Evolutionary conservation across 2,329 filamentous ascomycete species (phyloP), one percentile per base, ranked within the genome.

Genomic region (Cordyceps tenuipes): DNA sequence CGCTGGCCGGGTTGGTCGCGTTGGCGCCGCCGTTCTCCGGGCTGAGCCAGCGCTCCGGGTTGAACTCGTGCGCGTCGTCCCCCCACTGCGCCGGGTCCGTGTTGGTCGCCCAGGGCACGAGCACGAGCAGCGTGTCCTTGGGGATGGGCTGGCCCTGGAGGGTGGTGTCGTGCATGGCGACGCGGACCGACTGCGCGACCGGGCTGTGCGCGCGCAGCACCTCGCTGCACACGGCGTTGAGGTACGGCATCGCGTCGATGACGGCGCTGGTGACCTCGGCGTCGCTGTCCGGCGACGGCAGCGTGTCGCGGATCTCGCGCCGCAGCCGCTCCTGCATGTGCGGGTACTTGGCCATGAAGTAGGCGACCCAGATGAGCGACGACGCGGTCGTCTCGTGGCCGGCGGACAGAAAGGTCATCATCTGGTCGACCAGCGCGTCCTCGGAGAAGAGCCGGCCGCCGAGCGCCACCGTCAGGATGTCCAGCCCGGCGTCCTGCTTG

Each of bases 171-270:
- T 65, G 49, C 5, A 58, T 62, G 2, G 73, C 66, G 47, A 71
- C 70, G 2, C 73, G 68, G 3, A 73, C 64, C 0, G 68, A 68
- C 19, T 68, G 68, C 3, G 71, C 69, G 6, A 69, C 73, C 1
- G 76, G 75, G 3, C 74, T 67, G 61, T 72, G 73, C 21, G 75
- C 67, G 0, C 78, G 72, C 10, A 80, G 63, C 0, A 75, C 69
- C 63, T 80, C 78, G 61, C 69, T 76, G 64, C 71, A 72, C 23
- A 96, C 84, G 36, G 90, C 90, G 68, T 89, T 85, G 49, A 94
- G 82, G 71, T 93, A 96, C 3, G 88, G 86, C 69, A 95, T 82
- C 59, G 78, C 78, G 73, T 94, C 89, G 64, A 93, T 81, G 63
- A 87, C 80, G 5, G 67, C 59, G 61, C 71, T 72, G 41, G 68